Base-by-base conservation (phyloP, 2,329 filamentous ascomycete species). In the Venturia aucupariae region DNA sequence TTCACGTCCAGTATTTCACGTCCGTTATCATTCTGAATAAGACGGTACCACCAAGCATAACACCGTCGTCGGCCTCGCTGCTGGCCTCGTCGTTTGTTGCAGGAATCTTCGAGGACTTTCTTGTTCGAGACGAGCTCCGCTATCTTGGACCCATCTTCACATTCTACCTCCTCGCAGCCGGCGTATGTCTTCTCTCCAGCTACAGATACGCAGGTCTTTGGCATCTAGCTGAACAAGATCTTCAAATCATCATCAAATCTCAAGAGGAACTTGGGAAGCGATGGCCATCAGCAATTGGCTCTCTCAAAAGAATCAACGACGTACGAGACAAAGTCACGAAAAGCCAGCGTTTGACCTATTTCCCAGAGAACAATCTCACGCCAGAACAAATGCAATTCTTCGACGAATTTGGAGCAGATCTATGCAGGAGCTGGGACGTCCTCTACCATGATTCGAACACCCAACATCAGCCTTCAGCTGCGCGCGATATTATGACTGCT, bases 31-130 rank as follows among this genome's bases (percentile, higher is more conserved):
- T 78, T 19, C 65, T 79, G 0, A 73, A 78, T 65, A 72, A 75
- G 30, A 71, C 74, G 0, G 67, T 70, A 62, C 72, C 70, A 46
- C 67, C 69, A 0, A 70, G 70, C 19, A 68, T 70, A 38, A 68
- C 71, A 3, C 75, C 74, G 0, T 75, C 74, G 0, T 72, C 74
- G 10, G 73, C 73, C 5, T 76, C 76, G 0, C 66, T 78, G 0
- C 68, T 78, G 0, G 75, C 76, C 8, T 76, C 76, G 0, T 78
- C 76, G 0, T 78, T 75, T 60, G 70, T 78, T 30, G 75, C 74
- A 0, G 75, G 76, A 0, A 75, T 79, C 5, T 78, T 77, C 46
- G 76, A 79, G 66, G 76, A 78, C 51, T 75, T 78, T 57, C 72
- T 78, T 27, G 72, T 75, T 27, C 69, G 74, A 0, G 75, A 77